These are phyloP conservation scores for Colletotrichum tropicale DNA, from an alignment of 2,329 filamentous ascomycete species.

Conservation along the genomic window DNA sequence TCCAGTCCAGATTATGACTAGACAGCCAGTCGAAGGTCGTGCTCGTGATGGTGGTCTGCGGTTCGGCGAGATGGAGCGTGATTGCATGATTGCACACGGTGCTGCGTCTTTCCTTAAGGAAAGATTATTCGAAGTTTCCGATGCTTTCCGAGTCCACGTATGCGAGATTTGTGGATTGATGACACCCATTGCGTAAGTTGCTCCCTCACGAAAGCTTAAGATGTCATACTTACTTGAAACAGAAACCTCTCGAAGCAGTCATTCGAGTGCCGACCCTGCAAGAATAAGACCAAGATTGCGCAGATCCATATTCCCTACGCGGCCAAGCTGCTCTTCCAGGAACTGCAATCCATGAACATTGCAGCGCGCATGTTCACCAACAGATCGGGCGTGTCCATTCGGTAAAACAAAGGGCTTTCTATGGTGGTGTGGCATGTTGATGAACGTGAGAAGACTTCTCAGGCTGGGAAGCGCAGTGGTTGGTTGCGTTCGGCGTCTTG, in stretches of 20 bases:
- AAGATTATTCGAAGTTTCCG: conserved; percentile 94
- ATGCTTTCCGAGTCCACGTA: conserved; percentile 97
- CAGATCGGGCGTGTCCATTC: conserved; percentile 75
- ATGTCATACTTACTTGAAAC: conserved; percentile 35
- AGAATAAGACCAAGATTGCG: conserved; percentile 98
- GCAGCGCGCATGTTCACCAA: conserved; percentile 96
- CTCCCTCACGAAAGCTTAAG: not conserved
- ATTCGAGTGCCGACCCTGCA: conserved; percentile 96
- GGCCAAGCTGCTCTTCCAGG: conserved; percentile 97
- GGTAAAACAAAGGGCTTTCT: conserved; percentile 42
- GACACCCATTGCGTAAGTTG: conserved; percentile 96
- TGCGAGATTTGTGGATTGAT: conserved; percentile 99
- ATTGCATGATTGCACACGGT: conserved; percentile 99
- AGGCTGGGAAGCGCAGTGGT: not conserved
- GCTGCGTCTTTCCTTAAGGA: conserved; percentile 97
- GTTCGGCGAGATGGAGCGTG: conserved; percentile 99
- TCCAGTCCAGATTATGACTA: conserved; percentile 94
- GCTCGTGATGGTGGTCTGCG: conserved; percentile 96
- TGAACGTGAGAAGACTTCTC: not conserved
- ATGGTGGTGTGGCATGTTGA: not conserved
- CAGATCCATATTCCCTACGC: conserved; percentile 98
- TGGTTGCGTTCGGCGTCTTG: conserved; percentile 8
- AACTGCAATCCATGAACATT: conserved; percentile 98
- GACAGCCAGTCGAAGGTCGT: conserved; percentile 97
- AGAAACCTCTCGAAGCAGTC: conserved; percentile 94